Conservation (phyloP, 2,329 filamentous ascomycete genomes). For the Nannizziopsis arthrosporioides region DNA sequence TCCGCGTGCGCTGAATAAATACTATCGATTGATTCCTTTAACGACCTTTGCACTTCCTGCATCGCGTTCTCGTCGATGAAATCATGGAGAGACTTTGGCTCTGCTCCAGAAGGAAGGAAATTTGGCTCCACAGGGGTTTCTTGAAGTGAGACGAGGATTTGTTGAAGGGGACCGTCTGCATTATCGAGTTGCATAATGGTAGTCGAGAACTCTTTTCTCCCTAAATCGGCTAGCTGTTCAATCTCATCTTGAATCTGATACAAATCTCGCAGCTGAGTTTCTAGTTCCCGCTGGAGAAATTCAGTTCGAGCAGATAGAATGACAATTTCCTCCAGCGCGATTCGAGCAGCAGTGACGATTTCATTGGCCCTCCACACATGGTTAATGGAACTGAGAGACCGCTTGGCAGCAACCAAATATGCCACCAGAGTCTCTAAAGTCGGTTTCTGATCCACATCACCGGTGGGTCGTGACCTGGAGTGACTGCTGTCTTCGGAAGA, state of each 20-base stretch:
- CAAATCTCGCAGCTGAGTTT: slow-evolving; percentile 36
- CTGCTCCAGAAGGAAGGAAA: slow-evolving; percentile 40
- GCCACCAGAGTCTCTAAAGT: slow-evolving; percentile 65
- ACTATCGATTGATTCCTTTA: slow-evolving; percentile 50
- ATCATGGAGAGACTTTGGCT: slow-evolving; percentile 50
- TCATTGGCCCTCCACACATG: slow-evolving; percentile 79
- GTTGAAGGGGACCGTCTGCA: slow-evolving; percentile 46
- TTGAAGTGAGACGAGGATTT: slow-evolving; percentile 44
- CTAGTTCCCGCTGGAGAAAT: slow-evolving; percentile 55
- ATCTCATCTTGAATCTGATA: slow-evolving; percentile 35
- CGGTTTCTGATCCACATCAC: slow-evolving; percentile 8
- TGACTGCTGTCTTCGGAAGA: slow-evolving; percentile 1
- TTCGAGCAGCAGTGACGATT: slow-evolving; percentile 64
- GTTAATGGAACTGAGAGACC: slow-evolving; percentile 70
- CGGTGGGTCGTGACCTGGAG: neutral
- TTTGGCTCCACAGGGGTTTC: slow-evolving; percentile 48
- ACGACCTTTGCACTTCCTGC: slow-evolving; percentile 44
- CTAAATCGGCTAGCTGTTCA: slow-evolving; percentile 32
- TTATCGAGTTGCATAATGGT: slow-evolving; percentile 47
- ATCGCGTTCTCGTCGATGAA: slow-evolving; percentile 55
- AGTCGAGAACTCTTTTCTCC: slow-evolving; percentile 36
- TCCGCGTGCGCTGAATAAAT: slow-evolving; percentile 50
- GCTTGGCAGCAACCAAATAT: slow-evolving; percentile 76
- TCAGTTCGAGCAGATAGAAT: slow-evolving; percentile 57
- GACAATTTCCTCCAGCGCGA: slow-evolving; percentile 65